Percentiles rank a stretch among this genome's conserved stretches.
phyloP scores from a whole-genome alignment of 306 rosid genomes.

The Sicyos edulis region DNA sequence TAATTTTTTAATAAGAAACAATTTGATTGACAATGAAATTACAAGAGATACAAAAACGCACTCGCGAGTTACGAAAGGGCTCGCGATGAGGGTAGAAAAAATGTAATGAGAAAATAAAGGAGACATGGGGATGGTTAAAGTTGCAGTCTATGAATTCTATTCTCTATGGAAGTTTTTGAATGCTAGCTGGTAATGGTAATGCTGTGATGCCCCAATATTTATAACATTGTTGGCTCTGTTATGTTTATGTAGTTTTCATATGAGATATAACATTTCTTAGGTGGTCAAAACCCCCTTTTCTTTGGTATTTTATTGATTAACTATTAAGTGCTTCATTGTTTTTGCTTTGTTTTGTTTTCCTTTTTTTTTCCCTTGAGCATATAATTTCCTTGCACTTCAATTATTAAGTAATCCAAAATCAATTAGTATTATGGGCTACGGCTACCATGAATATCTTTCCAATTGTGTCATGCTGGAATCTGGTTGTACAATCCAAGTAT shows the following conservation, averaged over 20 bases:
- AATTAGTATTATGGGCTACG: background rate
- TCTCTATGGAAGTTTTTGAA: background rate
- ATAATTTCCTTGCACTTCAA: background rate
- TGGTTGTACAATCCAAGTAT: background rate
- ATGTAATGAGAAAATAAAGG: too few relatives aligned
- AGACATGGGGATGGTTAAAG: background rate
- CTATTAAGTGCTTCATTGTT: too few relatives aligned
- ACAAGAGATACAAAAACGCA: too few relatives aligned
- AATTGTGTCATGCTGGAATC: background rate
- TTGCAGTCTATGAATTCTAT: background rate
- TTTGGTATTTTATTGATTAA: background rate
- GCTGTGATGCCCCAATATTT: background rate
- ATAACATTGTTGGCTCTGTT: background rate
- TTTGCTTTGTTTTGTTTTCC: background rate
- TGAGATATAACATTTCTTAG: background rate
- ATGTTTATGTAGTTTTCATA: conserved; percentile 9
- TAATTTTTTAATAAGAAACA: too few relatives aligned
- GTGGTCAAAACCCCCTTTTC: too few relatives aligned
- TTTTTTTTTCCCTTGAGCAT: background rate
- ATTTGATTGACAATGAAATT: too few relatives aligned
- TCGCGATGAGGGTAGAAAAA: too few relatives aligned
- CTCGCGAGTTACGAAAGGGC: too few relatives aligned
- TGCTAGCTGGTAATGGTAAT: background rate
- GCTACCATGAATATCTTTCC: background rate
- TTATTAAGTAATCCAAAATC: background rate